These are phyloP conservation scores for Didymella sp. DNA, from an alignment of 2,329 filamentous ascomycete genomes.

Conservation along the genomic window DNA sequence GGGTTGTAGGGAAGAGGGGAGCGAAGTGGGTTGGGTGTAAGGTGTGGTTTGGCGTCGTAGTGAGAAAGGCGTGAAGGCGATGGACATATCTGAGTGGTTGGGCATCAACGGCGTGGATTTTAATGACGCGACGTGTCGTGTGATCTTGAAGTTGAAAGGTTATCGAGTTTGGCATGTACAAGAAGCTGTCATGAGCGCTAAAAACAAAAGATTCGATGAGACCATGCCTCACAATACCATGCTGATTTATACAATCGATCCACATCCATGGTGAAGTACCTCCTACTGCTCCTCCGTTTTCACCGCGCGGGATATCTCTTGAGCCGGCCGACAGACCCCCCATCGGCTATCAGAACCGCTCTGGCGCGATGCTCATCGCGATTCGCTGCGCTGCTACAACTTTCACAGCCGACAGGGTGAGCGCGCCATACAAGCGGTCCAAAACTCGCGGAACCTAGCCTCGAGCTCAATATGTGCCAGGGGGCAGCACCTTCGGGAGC, in stretches of 20 bases:
- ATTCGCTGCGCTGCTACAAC: neutral
- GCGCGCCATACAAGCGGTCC: conserved; percentile 10
- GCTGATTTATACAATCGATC: neutral
- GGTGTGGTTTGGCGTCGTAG: conserved; percentile 50
- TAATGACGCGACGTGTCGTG: neutral
- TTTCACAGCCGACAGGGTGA: conserved; percentile 10
- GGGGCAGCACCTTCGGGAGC: neutral
- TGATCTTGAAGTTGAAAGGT: neutral
- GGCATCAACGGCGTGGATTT: neutral
- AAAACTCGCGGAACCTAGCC: conserved; percentile 1
- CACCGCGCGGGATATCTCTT: neutral
- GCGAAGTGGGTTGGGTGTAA: conserved; percentile 51
- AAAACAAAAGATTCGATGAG: neutral
- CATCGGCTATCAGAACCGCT: neutral
- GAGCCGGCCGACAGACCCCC: neutral
- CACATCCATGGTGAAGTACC: neutral
- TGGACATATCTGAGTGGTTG: no score
- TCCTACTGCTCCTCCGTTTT: neutral
- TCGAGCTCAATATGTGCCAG: neutral
- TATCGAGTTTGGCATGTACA: conserved; percentile 3
- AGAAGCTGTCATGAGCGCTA: conserved; percentile 11
- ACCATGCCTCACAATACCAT: conserved; percentile 2
- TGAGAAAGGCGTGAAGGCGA: conserved; percentile 32
- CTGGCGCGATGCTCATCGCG: neutral
- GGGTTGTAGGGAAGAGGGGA: conserved; percentile 44